Percentiles rank a stretch among this genome's conserved stretches.
Conservation (phyloP, 345 rosid genomes). For the Lumnitzera littorea region DNA sequence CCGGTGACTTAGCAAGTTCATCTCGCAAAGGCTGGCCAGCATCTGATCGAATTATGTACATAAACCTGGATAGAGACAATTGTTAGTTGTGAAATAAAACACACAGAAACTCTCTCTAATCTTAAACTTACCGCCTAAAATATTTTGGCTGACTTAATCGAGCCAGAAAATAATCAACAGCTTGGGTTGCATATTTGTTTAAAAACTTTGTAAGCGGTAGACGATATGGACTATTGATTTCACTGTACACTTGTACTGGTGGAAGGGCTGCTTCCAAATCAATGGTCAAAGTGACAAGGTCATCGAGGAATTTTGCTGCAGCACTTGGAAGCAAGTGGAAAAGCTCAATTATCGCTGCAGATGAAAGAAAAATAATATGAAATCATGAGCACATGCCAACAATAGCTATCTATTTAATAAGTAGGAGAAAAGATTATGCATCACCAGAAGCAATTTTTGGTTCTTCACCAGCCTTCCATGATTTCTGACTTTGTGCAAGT, state of each 20-base stretch:
- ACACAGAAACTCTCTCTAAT: slow-evolving; percentile 4
- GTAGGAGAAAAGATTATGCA: slow-evolving; percentile 7
- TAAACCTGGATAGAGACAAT: slow-evolving; percentile 53
- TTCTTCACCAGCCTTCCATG: slow-evolving; percentile 99
- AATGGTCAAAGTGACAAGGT: slow-evolving; percentile 85
- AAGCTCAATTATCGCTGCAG: slow-evolving; percentile 96
- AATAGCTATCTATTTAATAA: neutral
- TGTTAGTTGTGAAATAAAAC: neutral
- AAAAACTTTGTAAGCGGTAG: slow-evolving; percentile 89
- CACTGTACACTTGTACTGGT: slow-evolving; percentile 83
- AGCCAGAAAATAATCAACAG: slow-evolving; percentile 95
- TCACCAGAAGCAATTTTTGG: slow-evolving; percentile 98
- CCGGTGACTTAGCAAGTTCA: slow-evolving; percentile 88
- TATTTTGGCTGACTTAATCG: slow-evolving; percentile 85
- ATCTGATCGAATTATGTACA: slow-evolving; percentile 90
- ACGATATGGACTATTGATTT: slow-evolving; percentile 97
- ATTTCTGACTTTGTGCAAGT: slow-evolving; percentile 84
- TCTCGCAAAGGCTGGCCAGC: slow-evolving; percentile 95
- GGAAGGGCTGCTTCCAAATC: slow-evolving; percentile 94
- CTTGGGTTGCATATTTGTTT: slow-evolving; percentile 82
- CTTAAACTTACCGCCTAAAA: slow-evolving; percentile 73
- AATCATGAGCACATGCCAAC: neutral
- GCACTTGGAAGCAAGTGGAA: slow-evolving; percentile 97
- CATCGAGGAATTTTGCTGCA: slow-evolving; percentile 93
- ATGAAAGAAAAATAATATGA: slow-evolving; percentile 11